A percentile compares a stretch with the other conserved stretches of the same genome.
These are phyloP conservation scores for Clarireedia monteithiana DNA, from an alignment of 2,329 filamentous ascomycete species.

Conservation along the genomic window DNA sequence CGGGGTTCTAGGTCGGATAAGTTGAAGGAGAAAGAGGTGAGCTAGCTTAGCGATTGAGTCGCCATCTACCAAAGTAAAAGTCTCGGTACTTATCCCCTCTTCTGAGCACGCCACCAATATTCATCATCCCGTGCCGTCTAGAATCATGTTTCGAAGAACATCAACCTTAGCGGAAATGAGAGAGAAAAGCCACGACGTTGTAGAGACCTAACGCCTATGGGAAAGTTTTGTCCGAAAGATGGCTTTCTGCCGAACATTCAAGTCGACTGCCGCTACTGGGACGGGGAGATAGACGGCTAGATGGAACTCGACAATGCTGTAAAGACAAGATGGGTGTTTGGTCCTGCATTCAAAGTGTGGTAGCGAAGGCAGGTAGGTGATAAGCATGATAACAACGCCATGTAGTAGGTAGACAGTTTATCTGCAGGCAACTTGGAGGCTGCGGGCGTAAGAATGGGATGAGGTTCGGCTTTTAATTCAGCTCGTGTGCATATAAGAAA, in stretches of 20 bases:
- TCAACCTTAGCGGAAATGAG: neutral
- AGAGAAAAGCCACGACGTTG: conserved; percentile 4
- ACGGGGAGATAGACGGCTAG: neutral
- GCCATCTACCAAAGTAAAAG: neutral
- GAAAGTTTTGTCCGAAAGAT: neutral
- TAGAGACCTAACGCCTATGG: conserved; percentile 1
- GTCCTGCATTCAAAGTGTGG: neutral
- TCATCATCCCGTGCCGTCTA: neutral
- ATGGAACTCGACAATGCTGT: neutral
- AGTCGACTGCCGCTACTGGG: conserved; percentile 2
- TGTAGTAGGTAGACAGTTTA: neutral
- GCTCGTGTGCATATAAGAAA: neutral
- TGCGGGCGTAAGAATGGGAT: neutral
- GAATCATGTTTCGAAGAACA: neutral
- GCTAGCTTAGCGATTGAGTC: neutral
- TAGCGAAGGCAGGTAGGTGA: neutral
- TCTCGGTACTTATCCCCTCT: neutral
- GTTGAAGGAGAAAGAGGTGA: neutral
- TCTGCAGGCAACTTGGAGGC: neutral
- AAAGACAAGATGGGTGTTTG: neutral
- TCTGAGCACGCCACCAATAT: conserved; percentile 6
- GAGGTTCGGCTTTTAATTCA: neutral
- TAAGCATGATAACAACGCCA: neutral
- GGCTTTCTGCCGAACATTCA: conserved; percentile 1
- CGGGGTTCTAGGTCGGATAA: neutral